phyloP scores from a whole-genome alignment of 208 protist species.

The Leishmania tropica region DNA sequence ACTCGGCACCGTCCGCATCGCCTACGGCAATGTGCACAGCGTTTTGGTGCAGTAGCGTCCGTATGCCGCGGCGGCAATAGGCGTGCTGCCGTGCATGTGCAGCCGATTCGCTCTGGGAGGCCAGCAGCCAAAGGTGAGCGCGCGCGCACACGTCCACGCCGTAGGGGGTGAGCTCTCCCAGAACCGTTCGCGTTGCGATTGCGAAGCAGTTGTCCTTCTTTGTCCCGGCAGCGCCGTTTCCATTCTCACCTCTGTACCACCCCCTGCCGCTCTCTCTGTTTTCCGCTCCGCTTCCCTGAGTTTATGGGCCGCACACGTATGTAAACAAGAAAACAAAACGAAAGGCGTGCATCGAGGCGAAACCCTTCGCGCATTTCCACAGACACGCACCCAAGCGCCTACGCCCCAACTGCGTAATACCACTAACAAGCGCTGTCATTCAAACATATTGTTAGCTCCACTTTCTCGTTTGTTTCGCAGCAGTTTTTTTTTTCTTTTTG shows the following conservation, averaged over 20 bases:
- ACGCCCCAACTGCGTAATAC: neutral
- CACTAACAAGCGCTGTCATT: neutral
- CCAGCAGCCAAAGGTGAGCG: neutral
- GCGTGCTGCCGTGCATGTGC: neutral
- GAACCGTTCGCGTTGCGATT: neutral
- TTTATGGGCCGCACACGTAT: neutral
- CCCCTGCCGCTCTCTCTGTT: neutral
- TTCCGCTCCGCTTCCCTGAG: neutral
- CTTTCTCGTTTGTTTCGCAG: neutral
- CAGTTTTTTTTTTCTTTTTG: neutral
- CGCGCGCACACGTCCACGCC: neutral
- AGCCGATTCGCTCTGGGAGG: neutral
- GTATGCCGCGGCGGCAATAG: neutral
- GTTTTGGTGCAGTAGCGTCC: neutral
- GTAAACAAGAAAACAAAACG: neutral
- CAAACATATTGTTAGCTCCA: neutral
- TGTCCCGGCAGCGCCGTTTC: neutral
- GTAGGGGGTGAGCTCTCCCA: neutral
- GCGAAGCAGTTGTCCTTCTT: neutral
- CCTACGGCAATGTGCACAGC: neutral
- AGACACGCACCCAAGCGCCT: neutral
- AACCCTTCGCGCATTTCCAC: neutral
- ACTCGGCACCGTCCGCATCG: neutral
- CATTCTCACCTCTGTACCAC: neutral
- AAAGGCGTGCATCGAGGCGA: neutral